These are phyloP conservation scores for Helianthus tuberosus DNA, from an alignment of 129 eudicot genomes.

Conservation along the genomic window DNA sequence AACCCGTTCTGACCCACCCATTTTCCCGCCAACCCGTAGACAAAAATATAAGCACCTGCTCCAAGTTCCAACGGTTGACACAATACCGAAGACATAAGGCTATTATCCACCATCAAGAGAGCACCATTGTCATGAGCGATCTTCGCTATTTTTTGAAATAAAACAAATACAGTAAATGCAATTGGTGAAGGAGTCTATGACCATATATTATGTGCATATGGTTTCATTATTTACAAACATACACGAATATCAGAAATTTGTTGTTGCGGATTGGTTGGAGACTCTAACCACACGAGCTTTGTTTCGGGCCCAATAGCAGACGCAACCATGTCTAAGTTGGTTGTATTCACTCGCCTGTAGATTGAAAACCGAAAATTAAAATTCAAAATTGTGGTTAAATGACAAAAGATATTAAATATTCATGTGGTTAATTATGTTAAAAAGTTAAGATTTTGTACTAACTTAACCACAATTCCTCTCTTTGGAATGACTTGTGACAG, in stretches of 20 bases:
- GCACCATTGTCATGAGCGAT: slow-evolving; percentile 91
- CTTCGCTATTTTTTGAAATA: slow-evolving; percentile 76
- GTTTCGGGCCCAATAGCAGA: slow-evolving; percentile 83
- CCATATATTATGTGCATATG: not conserved
- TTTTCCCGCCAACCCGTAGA: no score
- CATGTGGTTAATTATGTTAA: no score
- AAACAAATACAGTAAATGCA: not conserved
- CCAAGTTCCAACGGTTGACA: slow-evolving; percentile 91
- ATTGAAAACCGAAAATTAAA: not conserved
- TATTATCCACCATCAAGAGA: no score
- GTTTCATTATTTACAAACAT: slow-evolving; percentile 20
- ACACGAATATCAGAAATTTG: slow-evolving; percentile 92
- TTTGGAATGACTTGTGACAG: no score
- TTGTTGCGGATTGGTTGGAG: slow-evolving; percentile 93
- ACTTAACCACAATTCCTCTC: no score
- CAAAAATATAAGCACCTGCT: slow-evolving; percentile 58
- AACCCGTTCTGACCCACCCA: no score
- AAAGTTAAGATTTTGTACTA: no score
- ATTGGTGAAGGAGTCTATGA: not conserved
- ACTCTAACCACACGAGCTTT: slow-evolving; percentile 95
- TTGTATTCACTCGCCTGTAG: slow-evolving; percentile 81
- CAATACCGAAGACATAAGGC: slow-evolving; percentile 94
- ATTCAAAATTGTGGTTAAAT: no score
- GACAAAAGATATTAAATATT: no score
- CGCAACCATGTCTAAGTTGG: slow-evolving; percentile 77